Base-by-base conservation (phyloP, 148 eudicot species). In the Amaranthus hypochondriacus region DNA sequence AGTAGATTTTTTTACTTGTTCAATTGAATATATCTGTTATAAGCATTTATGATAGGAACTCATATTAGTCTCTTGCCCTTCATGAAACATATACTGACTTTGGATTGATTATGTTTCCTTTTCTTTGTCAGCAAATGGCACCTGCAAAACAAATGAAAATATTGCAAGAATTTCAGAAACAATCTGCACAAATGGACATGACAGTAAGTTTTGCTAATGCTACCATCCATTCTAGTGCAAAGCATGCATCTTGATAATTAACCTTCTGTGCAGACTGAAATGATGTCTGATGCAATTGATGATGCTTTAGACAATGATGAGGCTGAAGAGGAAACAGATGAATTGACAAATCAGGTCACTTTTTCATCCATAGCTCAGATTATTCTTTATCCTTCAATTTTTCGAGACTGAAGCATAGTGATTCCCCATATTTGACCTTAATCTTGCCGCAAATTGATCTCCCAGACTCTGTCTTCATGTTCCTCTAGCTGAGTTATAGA, bases 321-420 rank as follows among this genome's bases (percentile, higher is more conserved):
- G 69, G 98, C 98, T 73, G 98, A 93, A 87, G 98, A 91, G 74
- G 98, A 93, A 84, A 88, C 98, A 18, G 97, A 93, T 46, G 97
- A 93, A 57, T 78, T 93, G 59, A 93, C 97, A 51, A 91, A 88
- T 54, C 98, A 93, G 97, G 98, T 93, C 68, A 9, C 59, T 77
- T 75, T 49, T 54, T 67, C 3, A 14, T 43, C 66, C 48, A 18
- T 48, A 39, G 14, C 67, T 69, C 39, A 47, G 48, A 62, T 2
- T 50, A 63, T 56, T 39, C 48, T 74, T 69, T 50, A 7, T 70
- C 66, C 42, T 13, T 53, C 46, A 18, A 8, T 55, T 60, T 46
- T 10, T 56, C n/a, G 7, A 53, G 51, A 62, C 21, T 55, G 5
- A 56, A 73, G 21, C 53, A 4, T 60, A 8, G 14, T 62, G 59